Conservation (phyloP, 805 yeast genomes). For the Saturnispora halmiae region DNA sequence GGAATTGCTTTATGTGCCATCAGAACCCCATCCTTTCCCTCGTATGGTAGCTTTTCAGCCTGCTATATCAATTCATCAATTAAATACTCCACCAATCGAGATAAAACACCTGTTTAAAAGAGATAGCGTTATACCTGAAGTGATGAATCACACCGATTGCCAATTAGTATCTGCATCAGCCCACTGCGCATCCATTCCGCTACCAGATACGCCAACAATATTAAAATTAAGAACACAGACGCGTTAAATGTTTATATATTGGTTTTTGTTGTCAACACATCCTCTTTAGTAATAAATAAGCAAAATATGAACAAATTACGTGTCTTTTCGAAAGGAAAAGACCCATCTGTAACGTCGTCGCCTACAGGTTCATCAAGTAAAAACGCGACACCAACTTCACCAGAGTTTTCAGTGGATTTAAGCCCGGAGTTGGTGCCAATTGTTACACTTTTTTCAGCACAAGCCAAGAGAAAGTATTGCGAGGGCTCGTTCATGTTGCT, state of each 20-base stretch:
- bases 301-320: conserved; percentile 4
- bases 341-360: background rate
- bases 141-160: background rate
- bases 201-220: background rate
- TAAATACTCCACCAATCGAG: background rate
- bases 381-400: background rate
- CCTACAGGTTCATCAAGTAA: background rate
- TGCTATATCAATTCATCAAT: background rate
- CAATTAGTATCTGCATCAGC: background rate
- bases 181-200: background rate
- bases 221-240: background rate
- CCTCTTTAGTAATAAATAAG: background rate
- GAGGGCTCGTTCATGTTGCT: conserved; percentile 71
- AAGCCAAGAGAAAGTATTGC: conserved; percentile 61
- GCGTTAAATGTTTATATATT: background rate
- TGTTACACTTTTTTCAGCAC: conserved; percentile 65
- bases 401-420: conserved; percentile 12
- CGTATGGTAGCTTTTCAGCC: background rate
- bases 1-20: too few species aligned
- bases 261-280: background rate
- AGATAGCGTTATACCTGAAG: background rate
- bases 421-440: conserved; percentile 52
- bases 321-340: conserved; percentile 1
- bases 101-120: background rate
- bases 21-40: too few species aligned